Percentiles rank a stretch among this genome's conserved stretches.
Evolutionary conservation across 2,329 filamentous ascomycete species (phyloP).

Genomic region (Verticillium nonalfalfae): DNA sequence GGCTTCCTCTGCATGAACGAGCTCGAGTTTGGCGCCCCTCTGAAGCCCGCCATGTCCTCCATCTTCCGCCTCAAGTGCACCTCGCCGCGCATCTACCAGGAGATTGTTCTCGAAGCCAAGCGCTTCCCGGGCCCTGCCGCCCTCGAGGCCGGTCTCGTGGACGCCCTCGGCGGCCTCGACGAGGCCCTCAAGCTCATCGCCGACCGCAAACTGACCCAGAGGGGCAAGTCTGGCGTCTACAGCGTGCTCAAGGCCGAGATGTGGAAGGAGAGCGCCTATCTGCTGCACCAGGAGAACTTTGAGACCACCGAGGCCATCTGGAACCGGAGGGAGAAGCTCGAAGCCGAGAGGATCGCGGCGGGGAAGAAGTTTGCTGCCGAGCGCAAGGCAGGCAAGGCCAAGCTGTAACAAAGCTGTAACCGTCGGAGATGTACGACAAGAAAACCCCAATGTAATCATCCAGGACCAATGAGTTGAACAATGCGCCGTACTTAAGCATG

Average conservation of each 20-base stretch:
- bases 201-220: constrained; percentile 52
- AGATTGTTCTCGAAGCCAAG: constrained; percentile 66
- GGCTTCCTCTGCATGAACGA: constrained; percentile 81
- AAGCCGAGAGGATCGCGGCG: constrained; percentile 34
- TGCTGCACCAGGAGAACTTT: constrained; percentile 46
- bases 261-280: constrained; percentile 58
- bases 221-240: constrained; percentile 61
- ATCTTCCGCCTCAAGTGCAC: constrained; percentile 67
- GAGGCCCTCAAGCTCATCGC: constrained; percentile 55
- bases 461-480: no score
- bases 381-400: constrained; percentile 28
- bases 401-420: constrained; percentile 19
- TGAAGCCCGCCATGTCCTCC: constrained; percentile 65
- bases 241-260: constrained; percentile 69
- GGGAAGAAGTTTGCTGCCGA: constrained; percentile 44
- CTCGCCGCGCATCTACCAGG: constrained; percentile 47
- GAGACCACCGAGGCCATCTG: constrained; percentile 44
- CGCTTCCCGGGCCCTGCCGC: constrained; percentile 60
- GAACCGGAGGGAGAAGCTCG: constrained; percentile 32
- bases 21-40: constrained; percentile 70
- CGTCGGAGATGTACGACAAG: no score
- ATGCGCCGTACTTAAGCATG: no score
- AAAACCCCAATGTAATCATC: no score
- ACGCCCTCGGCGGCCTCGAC: constrained; percentile 58
- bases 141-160: constrained; percentile 60